Conservation (phyloP, 192 early-diverging fungal genomes). For the Coemansia sp. region DNA sequence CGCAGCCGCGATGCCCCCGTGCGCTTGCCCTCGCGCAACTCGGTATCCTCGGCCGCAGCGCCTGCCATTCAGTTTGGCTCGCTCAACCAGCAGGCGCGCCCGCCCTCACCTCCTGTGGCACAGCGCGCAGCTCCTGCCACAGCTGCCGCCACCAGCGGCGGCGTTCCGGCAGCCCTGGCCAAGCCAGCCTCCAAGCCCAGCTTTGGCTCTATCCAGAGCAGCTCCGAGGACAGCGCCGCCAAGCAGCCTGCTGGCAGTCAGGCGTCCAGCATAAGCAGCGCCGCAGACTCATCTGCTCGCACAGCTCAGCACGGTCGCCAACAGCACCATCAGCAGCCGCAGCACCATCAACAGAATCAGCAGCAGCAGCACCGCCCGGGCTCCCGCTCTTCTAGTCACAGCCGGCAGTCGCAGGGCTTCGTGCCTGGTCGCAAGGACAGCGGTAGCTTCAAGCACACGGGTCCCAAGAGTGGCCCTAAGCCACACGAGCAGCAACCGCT, state of each 20-base stretch:
- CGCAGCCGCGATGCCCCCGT: conserved; percentile 42
- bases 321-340: conserved; percentile 20
- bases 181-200: conserved; percentile 48
- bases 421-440: conserved; percentile 28
- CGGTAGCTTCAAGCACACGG: conserved; percentile 36
- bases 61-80: conserved; percentile 59
- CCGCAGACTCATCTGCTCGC: conserved; percentile 12
- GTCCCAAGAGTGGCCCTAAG: conserved; percentile 38
- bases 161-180: conserved; percentile 36
- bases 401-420: conserved; percentile 47
- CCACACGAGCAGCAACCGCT: conserved; percentile 18
- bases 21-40: conserved; percentile 47
- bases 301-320: conserved; percentile 28
- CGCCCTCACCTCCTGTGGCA: conserved; percentile 37
- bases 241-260: conserved; percentile 12
- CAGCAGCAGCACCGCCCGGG: conserved; percentile 46
- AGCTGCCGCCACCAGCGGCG: conserved; percentile 48
- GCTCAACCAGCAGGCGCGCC: conserved; percentile 48
- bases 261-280: not conserved
- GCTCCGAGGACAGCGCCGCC: conserved; percentile 15
- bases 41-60: conserved; percentile 26
- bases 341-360: conserved; percentile 31
- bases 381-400: conserved; percentile 46
- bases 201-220: conserved; percentile 52
- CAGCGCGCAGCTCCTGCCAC: conserved; percentile 16